Conservation (phyloP, 768 basidiomycete genomes). For the Naganishia onofrii region DNA sequence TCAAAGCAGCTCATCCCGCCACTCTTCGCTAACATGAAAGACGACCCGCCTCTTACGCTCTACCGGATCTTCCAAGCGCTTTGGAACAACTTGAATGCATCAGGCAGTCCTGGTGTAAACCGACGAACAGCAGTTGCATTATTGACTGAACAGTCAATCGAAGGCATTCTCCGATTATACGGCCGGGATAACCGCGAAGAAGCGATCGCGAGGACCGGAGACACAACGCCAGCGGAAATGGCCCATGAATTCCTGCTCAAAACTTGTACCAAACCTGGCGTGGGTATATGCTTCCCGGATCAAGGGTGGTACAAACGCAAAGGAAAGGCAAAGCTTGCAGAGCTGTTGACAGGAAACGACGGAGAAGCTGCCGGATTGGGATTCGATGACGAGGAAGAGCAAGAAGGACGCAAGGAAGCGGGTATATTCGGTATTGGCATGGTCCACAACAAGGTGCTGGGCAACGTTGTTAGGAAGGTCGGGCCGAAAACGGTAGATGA, state of each 20-base stretch:
- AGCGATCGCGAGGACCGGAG: slow-evolving; percentile 58
- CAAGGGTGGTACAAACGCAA: slow-evolving; percentile 87
- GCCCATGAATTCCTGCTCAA: slow-evolving; percentile 83
- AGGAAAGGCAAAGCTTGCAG: slow-evolving; percentile 24
- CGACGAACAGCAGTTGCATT: slow-evolving; percentile 42
- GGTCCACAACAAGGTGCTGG: slow-evolving; percentile 73
- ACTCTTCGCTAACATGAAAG: slow-evolving; percentile 40
- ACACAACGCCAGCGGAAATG: slow-evolving; percentile 67
- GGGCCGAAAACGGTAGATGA: slow-evolving; percentile 79
- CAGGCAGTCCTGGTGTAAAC: slow-evolving; percentile 35
- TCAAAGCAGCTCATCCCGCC: slow-evolving; percentile 42
- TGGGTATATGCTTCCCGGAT: slow-evolving; percentile 82
- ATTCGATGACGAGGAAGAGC: slow-evolving; percentile 50
- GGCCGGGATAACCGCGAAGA: slow-evolving; percentile 60
- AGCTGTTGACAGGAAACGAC: slow-evolving; percentile 43
- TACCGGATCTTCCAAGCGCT: slow-evolving; percentile 42
- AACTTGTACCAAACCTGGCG: slow-evolving; percentile 74
- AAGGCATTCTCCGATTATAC: slow-evolving; percentile 69
- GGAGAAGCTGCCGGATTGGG: slow-evolving; percentile 46
- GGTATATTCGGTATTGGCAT: slow-evolving; percentile 35
- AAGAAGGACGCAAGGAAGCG: slow-evolving; percentile 52
- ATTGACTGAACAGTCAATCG: slow-evolving; percentile 45
- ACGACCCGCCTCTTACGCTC: slow-evolving; percentile 46
- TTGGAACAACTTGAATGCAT: slow-evolving; percentile 42
- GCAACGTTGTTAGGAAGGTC: slow-evolving; percentile 67